Conservation (phyloP, 2,329 filamentous ascomycete species). For the Penicillium concentricum region DNA sequence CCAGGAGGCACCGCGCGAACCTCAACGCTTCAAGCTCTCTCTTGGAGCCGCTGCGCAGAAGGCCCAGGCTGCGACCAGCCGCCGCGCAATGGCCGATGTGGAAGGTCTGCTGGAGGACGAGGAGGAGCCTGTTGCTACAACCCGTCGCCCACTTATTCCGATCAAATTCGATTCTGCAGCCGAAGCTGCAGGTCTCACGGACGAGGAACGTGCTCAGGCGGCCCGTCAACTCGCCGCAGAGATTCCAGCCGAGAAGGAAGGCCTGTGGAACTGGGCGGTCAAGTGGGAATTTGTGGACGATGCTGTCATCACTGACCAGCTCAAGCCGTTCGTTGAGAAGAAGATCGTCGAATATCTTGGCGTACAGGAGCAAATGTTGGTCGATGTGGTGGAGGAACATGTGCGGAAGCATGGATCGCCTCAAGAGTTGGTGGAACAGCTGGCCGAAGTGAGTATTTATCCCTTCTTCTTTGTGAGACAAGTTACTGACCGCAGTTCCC, state of each 20-base stretch:
- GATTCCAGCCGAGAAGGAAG: constrained; percentile 82
- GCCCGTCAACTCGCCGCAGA: constrained; percentile 80
- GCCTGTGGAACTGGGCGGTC: constrained; percentile 87
- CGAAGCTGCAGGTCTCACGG: constrained; percentile 67
- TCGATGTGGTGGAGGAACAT: constrained; percentile 88
- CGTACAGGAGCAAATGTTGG: constrained; percentile 91
- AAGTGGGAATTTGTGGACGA: constrained; percentile 92
- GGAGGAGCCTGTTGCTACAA: constrained; percentile 70
- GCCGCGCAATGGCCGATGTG: constrained; percentile 86
- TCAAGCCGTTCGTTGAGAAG: constrained; percentile 94
- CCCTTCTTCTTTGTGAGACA: neutral
- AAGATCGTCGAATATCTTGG: constrained; percentile 97
- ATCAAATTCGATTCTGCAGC: constrained; percentile 75
- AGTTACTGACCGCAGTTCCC: constrained; percentile 33
- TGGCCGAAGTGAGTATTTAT: constrained; percentile 68
- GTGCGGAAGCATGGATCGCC: constrained; percentile 72
- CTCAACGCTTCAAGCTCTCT: constrained; percentile 86
- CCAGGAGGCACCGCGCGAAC: constrained; percentile 48
- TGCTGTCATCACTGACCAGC: constrained; percentile 74
- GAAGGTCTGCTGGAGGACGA: constrained; percentile 94
- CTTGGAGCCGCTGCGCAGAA: constrained; percentile 85
- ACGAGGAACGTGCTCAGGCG: constrained; percentile 83
- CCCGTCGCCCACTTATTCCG: constrained; percentile 73
- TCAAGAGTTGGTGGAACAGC: constrained; percentile 76
- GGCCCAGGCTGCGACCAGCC: constrained; percentile 56